phyloP scores from a whole-genome alignment of 2,329 filamentous ascomycete genomes.

The Cryphonectria nitschkei region DNA sequence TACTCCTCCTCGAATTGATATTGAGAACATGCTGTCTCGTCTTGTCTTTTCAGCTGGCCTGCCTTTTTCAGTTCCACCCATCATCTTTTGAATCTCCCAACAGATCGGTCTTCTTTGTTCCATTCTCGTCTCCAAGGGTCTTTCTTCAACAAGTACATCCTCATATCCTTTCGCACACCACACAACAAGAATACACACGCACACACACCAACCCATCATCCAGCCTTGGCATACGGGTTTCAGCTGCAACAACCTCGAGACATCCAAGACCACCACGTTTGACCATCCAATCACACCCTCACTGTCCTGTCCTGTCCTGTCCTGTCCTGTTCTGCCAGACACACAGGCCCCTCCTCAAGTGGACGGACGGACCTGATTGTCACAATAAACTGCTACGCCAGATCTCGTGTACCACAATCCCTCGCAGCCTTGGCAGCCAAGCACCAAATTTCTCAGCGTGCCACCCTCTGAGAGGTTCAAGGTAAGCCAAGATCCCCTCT shows the following conservation, averaged over 20 bases:
- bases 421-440: constrained; percentile 26
- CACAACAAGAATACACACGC: background rate
- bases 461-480: background rate
- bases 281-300: background rate
- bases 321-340: background rate
- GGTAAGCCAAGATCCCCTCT: constrained; percentile 6
- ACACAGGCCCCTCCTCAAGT: constrained; percentile 2
- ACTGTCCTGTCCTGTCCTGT: background rate
- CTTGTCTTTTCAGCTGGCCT: background rate
- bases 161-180: background rate
- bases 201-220: no score
- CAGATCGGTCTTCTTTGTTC: background rate
- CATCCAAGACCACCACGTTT: background rate
- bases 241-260: background rate
- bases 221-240: background rate
- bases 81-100: no score
- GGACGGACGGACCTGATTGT: constrained; percentile 5
- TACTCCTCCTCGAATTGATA: background rate
- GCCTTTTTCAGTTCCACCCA: background rate
- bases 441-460: constrained; percentile 25
- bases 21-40: background rate
- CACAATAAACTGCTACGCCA: constrained; percentile 13
- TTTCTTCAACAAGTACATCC: background rate
- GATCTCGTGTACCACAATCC: constrained; percentile 17
- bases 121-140: background rate